Base-by-base conservation (phyloP, 2,329 filamentous ascomycete species). In the Scedosporium minutisporum region DNA sequence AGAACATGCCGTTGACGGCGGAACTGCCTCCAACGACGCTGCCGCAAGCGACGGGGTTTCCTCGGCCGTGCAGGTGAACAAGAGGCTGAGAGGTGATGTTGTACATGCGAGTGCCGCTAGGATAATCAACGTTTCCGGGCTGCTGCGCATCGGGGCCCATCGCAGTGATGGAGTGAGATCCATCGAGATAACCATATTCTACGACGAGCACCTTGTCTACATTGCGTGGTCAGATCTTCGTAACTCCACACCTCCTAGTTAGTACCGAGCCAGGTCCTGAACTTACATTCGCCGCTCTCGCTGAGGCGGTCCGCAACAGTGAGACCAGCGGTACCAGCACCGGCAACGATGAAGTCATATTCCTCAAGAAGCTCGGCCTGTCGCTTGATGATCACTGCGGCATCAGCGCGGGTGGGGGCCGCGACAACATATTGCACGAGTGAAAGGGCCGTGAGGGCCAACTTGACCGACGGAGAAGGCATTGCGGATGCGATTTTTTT, bases 21-120 rank as follows among this genome's bases (percentile, higher is more conserved):
- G 65, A 59, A 33, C 65, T 64, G 18, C 64, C 65, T 41, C 65
- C 65, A 6, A 66, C 64, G 23, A 58, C 61, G 57, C 55, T 59
- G 18, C 61, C 61, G 6, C 63, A 58, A 14, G 63, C 62, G 18
- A 65, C 58, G 4, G 62, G 63, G 16, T 60, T 62, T 2, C 63
- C 16, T 6, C 68, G 65, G 60, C 66, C 66, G 57, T 67, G 66
- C 10, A 68, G 53, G 12, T 58, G 61, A 7, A 53, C 18, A 23
- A 69, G 68, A 7, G 69, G 67, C 6, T 66, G 67, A 2, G 69
- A 70, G 7, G 64, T 65, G 59, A 70, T 65, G 65, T 69, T 69
- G 64, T 66, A 70, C 69, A 65, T 64, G 63, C 63, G 69, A 60
- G 66, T 69, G 66, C 63, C 67, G 46, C 62, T 64, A 10, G 41